Conservation (phyloP, 73 alveolate species). For the Tetrahymena borealis region DNA sequence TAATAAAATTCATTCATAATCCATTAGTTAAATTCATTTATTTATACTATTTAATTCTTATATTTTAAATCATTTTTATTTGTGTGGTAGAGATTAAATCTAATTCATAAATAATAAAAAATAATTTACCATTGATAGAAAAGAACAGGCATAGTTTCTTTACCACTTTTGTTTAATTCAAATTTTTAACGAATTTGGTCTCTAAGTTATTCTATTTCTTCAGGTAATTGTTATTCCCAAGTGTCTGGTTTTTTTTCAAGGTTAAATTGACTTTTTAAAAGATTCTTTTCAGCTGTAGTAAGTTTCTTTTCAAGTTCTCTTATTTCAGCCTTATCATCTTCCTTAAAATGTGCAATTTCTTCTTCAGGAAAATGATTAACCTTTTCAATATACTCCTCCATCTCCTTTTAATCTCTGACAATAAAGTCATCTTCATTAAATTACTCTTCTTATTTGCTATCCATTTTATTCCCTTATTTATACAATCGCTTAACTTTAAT, state of each 20-base stretch:
- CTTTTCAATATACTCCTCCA: background rate
- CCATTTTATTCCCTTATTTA: background rate
- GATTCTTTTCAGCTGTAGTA: background rate
- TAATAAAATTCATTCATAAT: too few species aligned
- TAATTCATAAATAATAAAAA: too few species aligned
- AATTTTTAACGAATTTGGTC: background rate
- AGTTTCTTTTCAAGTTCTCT: background rate
- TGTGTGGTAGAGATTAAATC: too few species aligned
- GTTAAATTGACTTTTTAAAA: background rate
- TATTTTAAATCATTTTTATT: too few species aligned
- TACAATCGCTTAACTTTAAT: background rate
- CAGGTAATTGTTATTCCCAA: background rate
- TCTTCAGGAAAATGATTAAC: background rate
- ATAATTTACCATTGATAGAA: background rate
- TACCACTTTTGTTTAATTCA: background rate
- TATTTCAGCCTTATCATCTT: background rate
- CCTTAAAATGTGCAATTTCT: background rate
- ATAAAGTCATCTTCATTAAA: background rate
- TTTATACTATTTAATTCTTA: too few species aligned
- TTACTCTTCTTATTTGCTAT: background rate
- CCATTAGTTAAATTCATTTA: too few species aligned
- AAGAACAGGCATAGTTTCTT: background rate
- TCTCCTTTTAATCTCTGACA: background rate
- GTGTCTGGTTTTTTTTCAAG: background rate
- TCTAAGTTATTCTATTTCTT: background rate